Evolutionary conservation across 768 basidiomycete genomes (phyloP), one percentile per base, ranked within the genome.

Genomic region (Podaxis sp.): DNA sequence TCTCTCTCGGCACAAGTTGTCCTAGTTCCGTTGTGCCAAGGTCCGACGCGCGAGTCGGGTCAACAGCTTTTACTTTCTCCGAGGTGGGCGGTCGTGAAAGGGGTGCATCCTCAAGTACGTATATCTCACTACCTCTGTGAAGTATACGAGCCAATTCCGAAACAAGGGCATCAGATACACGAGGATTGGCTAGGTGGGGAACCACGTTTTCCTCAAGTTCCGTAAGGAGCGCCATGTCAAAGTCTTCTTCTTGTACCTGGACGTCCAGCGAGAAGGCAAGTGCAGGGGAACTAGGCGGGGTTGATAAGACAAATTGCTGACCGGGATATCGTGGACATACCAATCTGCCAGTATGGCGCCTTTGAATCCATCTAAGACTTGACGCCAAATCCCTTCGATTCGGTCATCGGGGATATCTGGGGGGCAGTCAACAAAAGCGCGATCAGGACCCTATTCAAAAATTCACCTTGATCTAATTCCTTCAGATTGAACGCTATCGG

Each of bases 341-440:
- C 90, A 93, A 68, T 95, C 93, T 5, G 93, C 92, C 2, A 92
- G 80, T 24, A 96, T 88, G 0, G 87, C 91, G 15, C 93, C 93
- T 24, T 82, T 77, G 75, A 92, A 93, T 4, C 92, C 89, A 65
- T 93, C 91, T 26, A 95, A 81, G 4, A 92, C 76, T 66, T 92
- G 90, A 52, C 86, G 78, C 95, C 95, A 99, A 39, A 96, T 90
- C 3, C 87, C 87, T 69, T 95, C 92, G 2, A 90, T 75, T 2
- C 88, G 82, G 2, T 86, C 86, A 63, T 84, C 76, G 0, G 87
- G 76, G 15, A 95, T 79, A 46, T 75, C 89, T 87, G 64, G 7
- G 55, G 9, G 65, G 22, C 5, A 55, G 24, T 30, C 42, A 61
- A 22, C 39, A 60, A 52, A 42, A 33, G 7, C 26, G 26, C 55